phyloP scores from a whole-genome alignment of 805 yeast species.

The Sungouiozyma intestinalis region DNA sequence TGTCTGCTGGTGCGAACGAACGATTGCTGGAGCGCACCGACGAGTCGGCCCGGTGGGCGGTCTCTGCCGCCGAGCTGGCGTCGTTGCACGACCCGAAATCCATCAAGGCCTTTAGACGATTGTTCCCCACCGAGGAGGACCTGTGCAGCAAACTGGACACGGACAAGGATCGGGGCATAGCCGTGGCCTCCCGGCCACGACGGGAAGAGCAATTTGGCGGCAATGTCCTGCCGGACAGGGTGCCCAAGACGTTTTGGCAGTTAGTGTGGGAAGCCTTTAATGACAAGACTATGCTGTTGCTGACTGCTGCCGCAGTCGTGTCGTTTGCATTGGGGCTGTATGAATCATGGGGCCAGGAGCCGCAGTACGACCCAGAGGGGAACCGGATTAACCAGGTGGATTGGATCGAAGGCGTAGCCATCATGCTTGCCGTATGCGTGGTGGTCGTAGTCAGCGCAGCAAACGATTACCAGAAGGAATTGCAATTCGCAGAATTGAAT shows the following conservation, averaged over 20 bases:
- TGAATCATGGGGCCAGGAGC: slow-evolving; percentile 79
- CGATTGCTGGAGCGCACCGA: background rate
- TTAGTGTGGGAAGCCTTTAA: slow-evolving; percentile 78
- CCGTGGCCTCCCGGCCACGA: background rate
- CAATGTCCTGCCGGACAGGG: slow-evolving; percentile 61
- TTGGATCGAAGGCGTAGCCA: slow-evolving; percentile 99
- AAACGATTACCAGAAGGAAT: slow-evolving; percentile 94
- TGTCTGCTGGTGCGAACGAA: background rate
- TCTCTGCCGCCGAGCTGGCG: slow-evolving; percentile 11
- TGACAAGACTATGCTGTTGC: slow-evolving; percentile 79
- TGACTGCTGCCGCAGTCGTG: slow-evolving; percentile 77
- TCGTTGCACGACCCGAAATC: slow-evolving; percentile 28
- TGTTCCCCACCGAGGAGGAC: slow-evolving; percentile 16
- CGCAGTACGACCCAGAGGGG: slow-evolving; percentile 71
- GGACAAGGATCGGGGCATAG: slow-evolving; percentile 2
- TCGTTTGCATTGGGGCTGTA: slow-evolving; percentile 87
- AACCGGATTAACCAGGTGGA: slow-evolving; percentile 72
- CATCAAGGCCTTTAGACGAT: slow-evolving; percentile 12
- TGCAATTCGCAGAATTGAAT: slow-evolving; percentile 81
- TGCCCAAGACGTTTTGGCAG: slow-evolving; percentile 54
- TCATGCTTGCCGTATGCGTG: slow-evolving; percentile 78
- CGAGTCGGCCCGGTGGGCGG: background rate
- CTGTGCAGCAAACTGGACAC: slow-evolving; percentile 18
- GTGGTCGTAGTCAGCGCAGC: slow-evolving; percentile 90
- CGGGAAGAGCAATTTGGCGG: slow-evolving; percentile 42